Evolutionary conservation across 1,284 basidiomycete species (phyloP).

Genomic region (Cutaneotrichosporon mucoides): DNA sequence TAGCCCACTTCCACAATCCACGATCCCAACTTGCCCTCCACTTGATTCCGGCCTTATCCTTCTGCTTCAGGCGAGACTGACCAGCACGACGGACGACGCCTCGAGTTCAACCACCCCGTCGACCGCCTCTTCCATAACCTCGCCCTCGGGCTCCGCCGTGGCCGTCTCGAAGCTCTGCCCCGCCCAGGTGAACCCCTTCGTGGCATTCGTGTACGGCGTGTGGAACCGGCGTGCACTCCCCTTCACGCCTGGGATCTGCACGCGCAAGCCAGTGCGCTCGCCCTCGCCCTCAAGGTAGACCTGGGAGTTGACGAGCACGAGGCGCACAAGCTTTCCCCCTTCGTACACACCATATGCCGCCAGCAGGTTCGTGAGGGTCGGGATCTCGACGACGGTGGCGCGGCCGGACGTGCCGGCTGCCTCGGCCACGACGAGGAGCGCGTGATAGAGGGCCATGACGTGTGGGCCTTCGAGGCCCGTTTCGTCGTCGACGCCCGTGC

Average conservation of each 20-base stretch:
- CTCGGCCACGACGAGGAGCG: slow-evolving; percentile 55
- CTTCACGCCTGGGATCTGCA: not conserved
- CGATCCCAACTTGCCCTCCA: too few relatives aligned
- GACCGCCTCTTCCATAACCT: not conserved
- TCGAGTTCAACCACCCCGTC: not conserved
- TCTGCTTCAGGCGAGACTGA: not conserved
- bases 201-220: slow-evolving; percentile 1
- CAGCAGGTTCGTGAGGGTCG: slow-evolving; percentile 54
- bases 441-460: slow-evolving; percentile 61
- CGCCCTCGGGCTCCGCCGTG: not conserved
- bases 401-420: slow-evolving; percentile 50
- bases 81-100: not conserved
- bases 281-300: slow-evolving; percentile 3
- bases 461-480: slow-evolving; percentile 45
- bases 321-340: slow-evolving; percentile 51
- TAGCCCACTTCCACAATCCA: too few relatives aligned
- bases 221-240: slow-evolving; percentile 4
- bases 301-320: slow-evolving; percentile 57
- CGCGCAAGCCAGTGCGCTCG: slow-evolving; percentile 1
- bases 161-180: slow-evolving; percentile 6
- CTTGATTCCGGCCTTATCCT: too few relatives aligned
- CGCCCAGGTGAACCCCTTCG: slow-evolving; percentile 5
- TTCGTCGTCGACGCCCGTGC: slow-evolving; percentile 56
- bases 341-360: slow-evolving; percentile 64
- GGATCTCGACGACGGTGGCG: slow-evolving; percentile 56